phyloP scores from a whole-genome alignment of 192 early-diverging fungal species.

The Podila epicladia region DNA sequence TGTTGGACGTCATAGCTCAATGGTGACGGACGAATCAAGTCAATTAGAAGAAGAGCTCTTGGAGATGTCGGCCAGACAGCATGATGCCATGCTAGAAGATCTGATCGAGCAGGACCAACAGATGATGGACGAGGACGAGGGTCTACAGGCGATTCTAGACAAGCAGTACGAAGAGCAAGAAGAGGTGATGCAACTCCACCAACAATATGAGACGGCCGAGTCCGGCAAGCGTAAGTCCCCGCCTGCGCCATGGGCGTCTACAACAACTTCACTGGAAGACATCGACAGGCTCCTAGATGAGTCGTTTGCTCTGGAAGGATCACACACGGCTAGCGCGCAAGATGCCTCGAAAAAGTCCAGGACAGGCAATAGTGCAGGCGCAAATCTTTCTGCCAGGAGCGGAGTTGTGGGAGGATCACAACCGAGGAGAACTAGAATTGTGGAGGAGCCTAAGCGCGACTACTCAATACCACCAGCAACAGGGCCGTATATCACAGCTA shows the following conservation, averaged over 20 bases:
- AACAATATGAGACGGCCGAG: not conserved
- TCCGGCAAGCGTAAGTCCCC: not conserved
- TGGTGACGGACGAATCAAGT: conserved; percentile 8
- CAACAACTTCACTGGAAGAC: conserved; percentile 9
- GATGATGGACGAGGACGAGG: conserved; percentile 22
- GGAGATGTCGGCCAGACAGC: conserved; percentile 45
- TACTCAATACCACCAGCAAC: conserved; percentile 54
- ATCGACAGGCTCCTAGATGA: conserved; percentile 20
- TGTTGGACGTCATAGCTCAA: not conserved
- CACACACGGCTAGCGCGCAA: not conserved
- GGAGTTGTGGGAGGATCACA: not conserved
- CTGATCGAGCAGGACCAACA: conserved; percentile 30
- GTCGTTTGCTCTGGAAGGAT: not conserved
- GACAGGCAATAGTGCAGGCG: not conserved
- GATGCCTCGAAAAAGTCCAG: conserved; percentile 29
- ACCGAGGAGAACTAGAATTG: not conserved
- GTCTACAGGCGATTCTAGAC: conserved; percentile 10
- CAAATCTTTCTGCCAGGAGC: not conserved
- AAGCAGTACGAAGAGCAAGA: conserved; percentile 28
- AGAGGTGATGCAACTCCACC: not conserved
- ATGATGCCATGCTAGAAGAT: conserved; percentile 37
- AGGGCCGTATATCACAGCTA: conserved; percentile 53
- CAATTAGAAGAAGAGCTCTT: conserved; percentile 36
- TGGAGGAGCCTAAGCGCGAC: conserved; percentile 26
- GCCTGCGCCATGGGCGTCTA: not conserved